These are phyloP conservation scores for Stagonosporopsis vannaccii DNA, from an alignment of 2,329 filamentous ascomycete species.

Conservation along the genomic window DNA sequence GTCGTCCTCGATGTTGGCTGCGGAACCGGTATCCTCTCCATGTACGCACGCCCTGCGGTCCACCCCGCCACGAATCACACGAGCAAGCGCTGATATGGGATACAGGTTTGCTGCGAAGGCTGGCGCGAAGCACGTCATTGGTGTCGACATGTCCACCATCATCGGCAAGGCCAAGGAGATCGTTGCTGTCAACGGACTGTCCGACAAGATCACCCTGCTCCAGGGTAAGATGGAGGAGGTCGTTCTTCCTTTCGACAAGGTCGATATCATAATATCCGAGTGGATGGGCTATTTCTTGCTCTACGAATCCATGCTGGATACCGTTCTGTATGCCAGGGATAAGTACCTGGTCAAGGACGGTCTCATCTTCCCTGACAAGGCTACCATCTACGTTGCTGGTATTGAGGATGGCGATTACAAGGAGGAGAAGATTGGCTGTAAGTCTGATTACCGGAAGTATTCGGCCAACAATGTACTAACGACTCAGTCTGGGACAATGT, in stretches of 20 bases:
- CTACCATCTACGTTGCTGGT: conserved; percentile 93
- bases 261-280: conserved; percentile 99
- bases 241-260: conserved; percentile 87
- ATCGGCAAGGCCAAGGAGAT: conserved; percentile 99
- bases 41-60: conserved; percentile 67
- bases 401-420: conserved; percentile 99
- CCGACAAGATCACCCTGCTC: conserved; percentile 94
- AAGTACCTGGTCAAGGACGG: conserved; percentile 85
- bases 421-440: conserved; percentile 99
- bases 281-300: conserved; percentile 99
- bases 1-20: conserved; percentile 97
- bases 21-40: conserved; percentile 96
- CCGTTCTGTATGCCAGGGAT: conserved; percentile 94
- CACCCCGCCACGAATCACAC: conserved; percentile 15
- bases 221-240: conserved; percentile 99
- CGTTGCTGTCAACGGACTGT: conserved; percentile 87
- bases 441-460: neutral
- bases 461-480: neutral
- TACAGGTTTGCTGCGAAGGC: conserved; percentile 93
- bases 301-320: conserved; percentile 99
- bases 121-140: conserved; percentile 97
- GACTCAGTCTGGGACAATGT: conserved; percentile 95
- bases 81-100: conserved; percentile 30
- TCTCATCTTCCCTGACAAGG: conserved; percentile 98
- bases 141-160: conserved; percentile 99